phyloP scores from a whole-genome alignment of 208 protist genomes.

The Crithidia mellificae region DNA sequence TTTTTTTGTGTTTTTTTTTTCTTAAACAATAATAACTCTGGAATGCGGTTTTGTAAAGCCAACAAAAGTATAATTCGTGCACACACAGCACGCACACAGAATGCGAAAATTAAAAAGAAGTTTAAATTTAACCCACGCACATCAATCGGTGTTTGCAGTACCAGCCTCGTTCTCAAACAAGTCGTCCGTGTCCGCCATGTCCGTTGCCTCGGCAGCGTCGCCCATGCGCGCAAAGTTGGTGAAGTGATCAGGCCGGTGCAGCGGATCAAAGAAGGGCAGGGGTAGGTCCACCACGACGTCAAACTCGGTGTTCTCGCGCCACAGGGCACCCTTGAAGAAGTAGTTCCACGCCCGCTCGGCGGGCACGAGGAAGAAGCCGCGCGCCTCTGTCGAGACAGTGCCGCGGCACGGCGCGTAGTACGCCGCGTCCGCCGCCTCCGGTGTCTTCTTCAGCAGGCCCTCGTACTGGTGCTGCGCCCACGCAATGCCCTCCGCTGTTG shows the following conservation, averaged over 20 bases:
- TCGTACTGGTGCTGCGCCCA: slow-evolving; percentile 69
- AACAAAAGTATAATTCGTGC: too few relatives aligned
- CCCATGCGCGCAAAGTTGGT: slow-evolving; percentile 79
- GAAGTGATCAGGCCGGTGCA: slow-evolving; percentile 86
- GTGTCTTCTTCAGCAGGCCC: slow-evolving; percentile 52
- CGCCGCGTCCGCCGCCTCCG: slow-evolving; percentile 49
- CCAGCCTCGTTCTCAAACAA: slow-evolving; percentile 59
- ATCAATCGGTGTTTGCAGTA: slow-evolving; percentile 5
- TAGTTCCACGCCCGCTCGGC: slow-evolving; percentile 82
- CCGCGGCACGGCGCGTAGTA: slow-evolving; percentile 64
- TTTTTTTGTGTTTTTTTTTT: too few relatives aligned
- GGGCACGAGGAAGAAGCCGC: slow-evolving; percentile 85
- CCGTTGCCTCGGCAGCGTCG: slow-evolving; percentile 47
- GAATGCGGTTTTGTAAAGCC: too few relatives aligned
- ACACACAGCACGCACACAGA: too few relatives aligned
- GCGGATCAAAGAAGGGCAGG: slow-evolving; percentile 64
- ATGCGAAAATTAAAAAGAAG: too few relatives aligned
- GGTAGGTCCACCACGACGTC: slow-evolving; percentile 76
- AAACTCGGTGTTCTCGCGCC: slow-evolving; percentile 77
- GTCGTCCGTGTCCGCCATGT: slow-evolving; percentile 70
- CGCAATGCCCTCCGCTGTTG: slow-evolving; percentile 76
- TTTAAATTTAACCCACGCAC: neutral
- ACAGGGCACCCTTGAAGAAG: slow-evolving; percentile 79
- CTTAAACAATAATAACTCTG: too few relatives aligned
- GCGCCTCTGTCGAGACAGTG: slow-evolving; percentile 58